phyloP scores from a whole-genome alignment of 208 protist species.

The Trypanosoma cruzi region DNA sequence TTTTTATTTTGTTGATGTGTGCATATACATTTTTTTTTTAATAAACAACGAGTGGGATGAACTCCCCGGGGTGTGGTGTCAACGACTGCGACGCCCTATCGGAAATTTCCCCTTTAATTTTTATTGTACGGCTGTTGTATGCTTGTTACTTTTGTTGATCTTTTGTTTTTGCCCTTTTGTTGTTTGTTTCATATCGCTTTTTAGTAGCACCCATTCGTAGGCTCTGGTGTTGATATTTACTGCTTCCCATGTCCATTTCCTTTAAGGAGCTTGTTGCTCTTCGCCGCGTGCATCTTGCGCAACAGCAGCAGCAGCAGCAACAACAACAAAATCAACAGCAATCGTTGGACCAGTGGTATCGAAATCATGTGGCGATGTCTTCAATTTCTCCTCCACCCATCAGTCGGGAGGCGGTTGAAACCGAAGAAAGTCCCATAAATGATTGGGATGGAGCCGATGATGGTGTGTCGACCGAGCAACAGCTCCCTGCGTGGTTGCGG shows the following conservation, averaged over 20 bases:
- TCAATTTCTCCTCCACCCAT: background rate
- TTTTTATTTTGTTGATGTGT: slow-evolving; percentile 15
- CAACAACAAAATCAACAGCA: background rate
- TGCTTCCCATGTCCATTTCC: slow-evolving; percentile 79
- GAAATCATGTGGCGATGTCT: background rate
- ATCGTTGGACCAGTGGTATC: background rate
- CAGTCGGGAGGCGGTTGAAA: background rate
- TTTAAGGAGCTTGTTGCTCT: slow-evolving; percentile 83
- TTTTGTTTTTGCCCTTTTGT: slow-evolving; percentile 5
- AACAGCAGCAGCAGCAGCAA: slow-evolving; percentile 32
- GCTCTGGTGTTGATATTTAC: background rate
- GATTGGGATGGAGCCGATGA: background rate
- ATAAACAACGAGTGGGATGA: background rate
- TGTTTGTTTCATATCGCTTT: background rate
- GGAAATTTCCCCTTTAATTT: background rate
- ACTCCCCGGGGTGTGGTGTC: background rate
- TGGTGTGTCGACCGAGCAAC: background rate
- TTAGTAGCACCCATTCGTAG: background rate
- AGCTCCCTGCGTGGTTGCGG: slow-evolving; percentile 25
- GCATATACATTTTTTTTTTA: slow-evolving; percentile 8
- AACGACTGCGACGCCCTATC: background rate
- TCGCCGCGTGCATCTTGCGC: slow-evolving; percentile 67
- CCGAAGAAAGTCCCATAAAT: background rate
- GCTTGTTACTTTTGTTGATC: slow-evolving; percentile 17
- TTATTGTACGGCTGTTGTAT: slow-evolving; percentile 12